Conservation (phyloP, 2,329 filamentous ascomycete species). For the Trichoderma sp. region DNA sequence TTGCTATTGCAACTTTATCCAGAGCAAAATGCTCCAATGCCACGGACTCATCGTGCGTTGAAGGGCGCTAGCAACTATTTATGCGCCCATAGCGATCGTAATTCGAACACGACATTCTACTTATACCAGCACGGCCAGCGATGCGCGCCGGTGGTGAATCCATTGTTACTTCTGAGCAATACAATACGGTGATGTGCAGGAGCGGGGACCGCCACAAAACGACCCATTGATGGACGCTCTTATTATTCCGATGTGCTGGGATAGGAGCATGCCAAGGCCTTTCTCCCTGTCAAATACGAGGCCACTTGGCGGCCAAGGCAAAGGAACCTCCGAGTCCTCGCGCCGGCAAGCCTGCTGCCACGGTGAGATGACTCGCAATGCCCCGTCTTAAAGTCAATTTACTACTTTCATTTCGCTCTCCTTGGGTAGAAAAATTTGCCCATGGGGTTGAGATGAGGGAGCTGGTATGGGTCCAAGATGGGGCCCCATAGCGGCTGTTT, state of each 20-base stretch:
- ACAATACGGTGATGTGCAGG: conserved; percentile 19
- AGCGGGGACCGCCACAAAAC: conserved; percentile 3
- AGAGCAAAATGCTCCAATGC: background rate
- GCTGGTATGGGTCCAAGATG: conserved; percentile 13
- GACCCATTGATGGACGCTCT: conserved; percentile 22
- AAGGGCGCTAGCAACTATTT: background rate
- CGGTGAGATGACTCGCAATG: background rate
- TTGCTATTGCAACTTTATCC: background rate
- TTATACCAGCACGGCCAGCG: background rate
- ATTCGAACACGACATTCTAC: background rate
- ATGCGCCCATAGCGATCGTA: background rate
- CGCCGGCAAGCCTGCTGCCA: background rate
- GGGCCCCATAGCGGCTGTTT: background rate
- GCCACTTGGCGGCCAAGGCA: conserved; percentile 23
- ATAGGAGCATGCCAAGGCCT: conserved; percentile 13
- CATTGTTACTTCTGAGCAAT: background rate
- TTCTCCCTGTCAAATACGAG: conserved; percentile 22
- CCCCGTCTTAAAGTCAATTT: conserved; percentile 7
- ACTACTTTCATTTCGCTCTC: background rate
- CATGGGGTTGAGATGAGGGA: conserved; percentile 6
- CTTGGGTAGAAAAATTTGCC: background rate
- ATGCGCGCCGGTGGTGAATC: background rate
- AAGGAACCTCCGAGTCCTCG: conserved; percentile 10
- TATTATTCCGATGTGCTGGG: conserved; percentile 20
- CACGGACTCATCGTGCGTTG: background rate